Base-by-base conservation (phyloP, 2,329 filamentous ascomycete genomes). In the Podosphaera aphanis region DNA sequence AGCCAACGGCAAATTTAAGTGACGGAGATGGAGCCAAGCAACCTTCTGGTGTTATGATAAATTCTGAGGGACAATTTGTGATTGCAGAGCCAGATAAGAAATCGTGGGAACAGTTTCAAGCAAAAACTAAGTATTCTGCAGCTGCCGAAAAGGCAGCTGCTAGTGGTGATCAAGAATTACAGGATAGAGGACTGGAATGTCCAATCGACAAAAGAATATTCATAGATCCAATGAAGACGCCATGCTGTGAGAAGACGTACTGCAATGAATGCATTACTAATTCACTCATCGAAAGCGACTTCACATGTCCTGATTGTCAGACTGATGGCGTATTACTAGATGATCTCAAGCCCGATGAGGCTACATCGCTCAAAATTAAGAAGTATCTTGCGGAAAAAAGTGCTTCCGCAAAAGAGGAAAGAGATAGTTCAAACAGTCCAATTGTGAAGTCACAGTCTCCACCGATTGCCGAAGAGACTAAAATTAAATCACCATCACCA, bases 211-310 rank as follows among this genome's bases (percentile, higher is more conserved):
- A 92, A 66, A 86, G 83, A 64, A 79, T 93, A 73, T 94, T 95
- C 67, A 79, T 92, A 77, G 84, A 94, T 63, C 88, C 90, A 73
- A 90, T 92, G 72, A 93, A 93, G 74, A 95, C 90, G 60, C 88
- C 90, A 54, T 98, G 90, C 74, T 98, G 90, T 71, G 75, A 82
- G 67, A 92, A 82, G 73, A 94, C 86, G 61, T 98, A 93, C 71
- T 98, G 90, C 73, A 90, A 90, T 74, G 85, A 94, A 63, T 98
- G 90, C 79, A 94, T 98, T 66, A 92, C 90, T 62, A 93, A 93
- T 74, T 83, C 86, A 65, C 78, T 98, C 64, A 88, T 94, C 66
- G 86, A 95, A 69, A 90, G 81, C 73, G 90, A 98, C 71, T 85
- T 98, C 65, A 71, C 86, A 63, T 98, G 90, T 64, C 90, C 90